phyloP scores from a whole-genome alignment of 2,329 filamentous ascomycete species.

The Helminthosporium solani region DNA sequence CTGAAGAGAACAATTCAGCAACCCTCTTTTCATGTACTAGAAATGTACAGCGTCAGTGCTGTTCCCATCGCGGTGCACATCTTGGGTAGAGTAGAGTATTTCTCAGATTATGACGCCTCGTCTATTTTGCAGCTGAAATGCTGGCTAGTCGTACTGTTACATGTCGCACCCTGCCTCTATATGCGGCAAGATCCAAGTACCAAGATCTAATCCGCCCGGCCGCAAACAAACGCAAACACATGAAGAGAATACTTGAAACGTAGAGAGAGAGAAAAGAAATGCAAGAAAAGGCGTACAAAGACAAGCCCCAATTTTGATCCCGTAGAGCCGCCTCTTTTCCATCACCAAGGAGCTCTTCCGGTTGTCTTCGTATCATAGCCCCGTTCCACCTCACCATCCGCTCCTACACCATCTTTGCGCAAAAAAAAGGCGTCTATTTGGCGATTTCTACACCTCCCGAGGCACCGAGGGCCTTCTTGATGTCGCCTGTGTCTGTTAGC shows the following conservation, averaged over 20 bases:
- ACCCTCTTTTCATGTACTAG: too few species aligned
- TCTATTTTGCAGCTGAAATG: constrained; percentile 35
- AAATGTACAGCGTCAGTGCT: too few species aligned
- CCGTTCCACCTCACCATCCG: constrained; percentile 4
- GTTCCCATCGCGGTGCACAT: not conserved
- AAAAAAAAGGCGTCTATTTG: constrained; percentile 15
- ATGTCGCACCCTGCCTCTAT: constrained; percentile 17
- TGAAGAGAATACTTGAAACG: constrained; percentile 28
- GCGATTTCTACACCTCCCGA: constrained; percentile 58
- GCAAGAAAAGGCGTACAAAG: constrained; percentile 26
- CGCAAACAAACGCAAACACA: constrained; percentile 30
- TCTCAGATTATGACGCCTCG: constrained; percentile 15
- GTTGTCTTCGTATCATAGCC: constrained; percentile 33
- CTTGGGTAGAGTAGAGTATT: constrained; percentile 1
- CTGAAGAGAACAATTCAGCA: too few species aligned
- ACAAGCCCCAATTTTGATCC: constrained; percentile 26
- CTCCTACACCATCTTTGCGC: not conserved
- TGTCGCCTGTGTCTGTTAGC: constrained; percentile 43
- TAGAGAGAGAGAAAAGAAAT: constrained; percentile 26
- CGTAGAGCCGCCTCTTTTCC: constrained; percentile 15
- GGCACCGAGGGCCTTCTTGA: constrained; percentile 56
- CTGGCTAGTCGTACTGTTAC: constrained; percentile 33
- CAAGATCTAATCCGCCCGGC: constrained; percentile 25
- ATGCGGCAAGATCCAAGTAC: constrained; percentile 16
- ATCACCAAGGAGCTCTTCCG: constrained; percentile 17